Evolutionary conservation across 441 rosid species (phyloP), one percentile per base, ranked within the genome.

Genomic region (Capsella rubella): DNA sequence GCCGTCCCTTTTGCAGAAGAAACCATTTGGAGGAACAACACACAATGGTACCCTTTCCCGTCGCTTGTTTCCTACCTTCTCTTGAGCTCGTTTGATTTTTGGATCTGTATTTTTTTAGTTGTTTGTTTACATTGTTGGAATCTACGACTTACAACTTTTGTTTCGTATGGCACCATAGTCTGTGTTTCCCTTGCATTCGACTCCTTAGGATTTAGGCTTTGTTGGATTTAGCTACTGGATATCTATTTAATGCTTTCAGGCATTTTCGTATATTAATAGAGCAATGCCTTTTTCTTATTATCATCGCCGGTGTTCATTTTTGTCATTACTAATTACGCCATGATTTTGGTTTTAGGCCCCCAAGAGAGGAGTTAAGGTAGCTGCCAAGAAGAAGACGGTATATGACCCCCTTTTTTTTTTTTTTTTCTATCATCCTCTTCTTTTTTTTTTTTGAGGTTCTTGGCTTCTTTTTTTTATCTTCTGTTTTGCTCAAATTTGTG

Each of bases 321-420:
- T 1, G 25, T 21, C 25, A 21, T 12, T 18, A 6, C 13, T 42
- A 13, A 42, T 9, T 42, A 12, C 15, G 4, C n/a, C 46, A 42
- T 6, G n/a, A 11, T 42, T 42, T 42, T 14, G 46, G 4, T 42
- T 40, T 42, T 42, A 42, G 46, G 46, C 46, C 58, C 88, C 88
- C 0, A 85, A 83, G 79, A 85, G 56, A 81, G 88, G 86, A 81
- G 86, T 73, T 43, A 83, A 83, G 71, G 59, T 75, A 45, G 85
- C 80, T 47, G 70, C 85, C 42, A 83, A 85, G 85, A 85, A 85
- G 82, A 85, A 85, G 73, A 77, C 69, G 69, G 85, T 76, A 76
- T 52, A 5, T 32, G 35, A 32, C 6, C 34, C 4, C 4, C 0
- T 16, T 21, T 37, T 51, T 0, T 11, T 40, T 40, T 4, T 49